Conservation (phyloP, 345 rosid genomes). For the Geranium brycei region DNA sequence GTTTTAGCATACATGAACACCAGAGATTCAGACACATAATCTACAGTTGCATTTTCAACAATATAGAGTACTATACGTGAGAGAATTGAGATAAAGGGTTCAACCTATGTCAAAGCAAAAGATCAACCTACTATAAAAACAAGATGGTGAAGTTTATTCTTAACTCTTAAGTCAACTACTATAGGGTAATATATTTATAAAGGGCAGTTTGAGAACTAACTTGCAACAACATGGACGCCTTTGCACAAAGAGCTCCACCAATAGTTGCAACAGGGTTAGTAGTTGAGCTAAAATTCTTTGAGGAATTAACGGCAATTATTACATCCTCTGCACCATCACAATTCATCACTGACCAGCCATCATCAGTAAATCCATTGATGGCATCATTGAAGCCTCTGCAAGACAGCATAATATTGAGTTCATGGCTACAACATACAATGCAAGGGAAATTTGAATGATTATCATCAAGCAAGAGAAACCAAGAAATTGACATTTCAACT, state of each 20-base stretch:
- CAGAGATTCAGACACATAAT: no score
- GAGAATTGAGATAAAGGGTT: no score
- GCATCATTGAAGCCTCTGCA: constrained; percentile 91
- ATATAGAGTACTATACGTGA: no score
- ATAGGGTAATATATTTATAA: neutral
- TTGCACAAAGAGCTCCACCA: constrained; percentile 97
- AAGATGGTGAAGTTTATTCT: no score
- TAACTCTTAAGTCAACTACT: neutral
- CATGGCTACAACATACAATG: neutral
- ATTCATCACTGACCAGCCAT: constrained; percentile 79
- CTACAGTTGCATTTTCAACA: neutral
- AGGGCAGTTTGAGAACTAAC: constrained; percentile 22
- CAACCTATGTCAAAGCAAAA: no score
- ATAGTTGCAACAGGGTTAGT: constrained; percentile 44
- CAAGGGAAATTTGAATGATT: neutral
- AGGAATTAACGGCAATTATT: constrained; percentile 63
- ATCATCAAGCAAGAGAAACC: neutral
- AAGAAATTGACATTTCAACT: no score
- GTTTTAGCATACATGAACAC: neutral
- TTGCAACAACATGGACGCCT: constrained; percentile 97
- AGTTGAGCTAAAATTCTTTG: constrained; percentile 40
- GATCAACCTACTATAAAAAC: no score
- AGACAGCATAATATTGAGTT: neutral
- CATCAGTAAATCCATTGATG: constrained; percentile 82
- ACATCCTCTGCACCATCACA: constrained; percentile 92